Evolutionary conservation across 805 yeast species (phyloP).

Genomic region (Lachancea nothofagi): DNA sequence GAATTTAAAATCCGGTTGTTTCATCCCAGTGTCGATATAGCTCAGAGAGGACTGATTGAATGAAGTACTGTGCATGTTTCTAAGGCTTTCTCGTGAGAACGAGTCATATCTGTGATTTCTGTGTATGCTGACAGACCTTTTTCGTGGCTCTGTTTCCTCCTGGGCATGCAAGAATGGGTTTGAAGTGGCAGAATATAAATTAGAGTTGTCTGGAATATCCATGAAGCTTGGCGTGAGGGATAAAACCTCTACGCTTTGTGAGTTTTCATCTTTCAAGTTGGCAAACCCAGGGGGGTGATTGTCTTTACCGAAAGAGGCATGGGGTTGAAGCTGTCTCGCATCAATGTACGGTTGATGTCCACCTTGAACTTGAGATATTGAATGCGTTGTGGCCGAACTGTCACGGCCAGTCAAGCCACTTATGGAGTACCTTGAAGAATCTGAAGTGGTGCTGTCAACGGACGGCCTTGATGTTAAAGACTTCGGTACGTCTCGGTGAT

Average conservation of each 20-base stretch:
- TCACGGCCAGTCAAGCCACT: neutral
- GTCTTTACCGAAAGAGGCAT: neutral
- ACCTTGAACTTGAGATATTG: neutral
- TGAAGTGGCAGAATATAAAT: slow-evolving; percentile 8
- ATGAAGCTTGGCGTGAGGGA: slow-evolving; percentile 39
- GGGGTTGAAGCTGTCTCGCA: slow-evolving; percentile 7
- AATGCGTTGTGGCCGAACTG: neutral
- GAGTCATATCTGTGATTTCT: slow-evolving; percentile 13
- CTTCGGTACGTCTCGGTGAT: slow-evolving; percentile 1
- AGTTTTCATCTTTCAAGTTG: slow-evolving; percentile 16
- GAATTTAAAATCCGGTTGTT: neutral
- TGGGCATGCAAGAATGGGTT: slow-evolving; percentile 8
- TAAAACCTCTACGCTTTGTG: slow-evolving; percentile 35
- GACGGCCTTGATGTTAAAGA: slow-evolving; percentile 2
- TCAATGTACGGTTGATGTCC: slow-evolving; percentile 1
- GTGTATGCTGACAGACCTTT: slow-evolving; percentile 13
- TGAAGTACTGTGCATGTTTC: neutral
- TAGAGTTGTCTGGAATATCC: slow-evolving; percentile 32
- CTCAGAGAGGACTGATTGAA: neutral
- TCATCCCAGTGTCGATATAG: neutral
- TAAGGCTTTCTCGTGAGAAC: neutral
- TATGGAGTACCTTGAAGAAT: slow-evolving; percentile 2
- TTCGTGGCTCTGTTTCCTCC: slow-evolving; percentile 3
- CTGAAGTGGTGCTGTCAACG: slow-evolving; percentile 5
- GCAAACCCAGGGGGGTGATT: neutral